Evolutionary conservation across 225 moss, liverwort and hornwort genomes (phyloP).

Genomic region (Marchantia polymorpha): DNA sequence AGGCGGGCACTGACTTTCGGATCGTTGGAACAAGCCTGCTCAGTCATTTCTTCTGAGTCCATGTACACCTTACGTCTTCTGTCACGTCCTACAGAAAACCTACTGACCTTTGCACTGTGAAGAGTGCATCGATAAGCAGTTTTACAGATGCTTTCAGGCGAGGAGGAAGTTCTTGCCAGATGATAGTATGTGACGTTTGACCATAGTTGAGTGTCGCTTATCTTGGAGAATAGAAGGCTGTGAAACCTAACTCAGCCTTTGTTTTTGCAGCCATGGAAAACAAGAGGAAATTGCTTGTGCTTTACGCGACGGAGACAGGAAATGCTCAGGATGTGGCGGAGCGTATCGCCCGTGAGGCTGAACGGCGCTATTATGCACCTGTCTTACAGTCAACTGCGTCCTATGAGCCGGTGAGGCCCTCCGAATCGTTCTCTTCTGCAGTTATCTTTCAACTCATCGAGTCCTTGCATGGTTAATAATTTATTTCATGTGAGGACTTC

Average conservation of each 20-base stretch:
- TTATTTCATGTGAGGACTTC: too few relatives aligned
- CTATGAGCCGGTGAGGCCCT: constrained; percentile 52
- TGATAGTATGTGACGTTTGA: not conserved
- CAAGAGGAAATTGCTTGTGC: constrained; percentile 57
- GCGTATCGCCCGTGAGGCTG: constrained; percentile 79
- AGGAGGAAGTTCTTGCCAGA: not conserved
- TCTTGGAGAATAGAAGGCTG: not conserved
- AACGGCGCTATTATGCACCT: constrained; percentile 63
- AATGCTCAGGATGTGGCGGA: constrained; percentile 97
- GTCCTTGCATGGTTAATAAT: too few relatives aligned
- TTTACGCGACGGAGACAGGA: constrained; percentile 95
- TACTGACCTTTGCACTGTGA: not conserved
- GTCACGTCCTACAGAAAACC: not conserved
- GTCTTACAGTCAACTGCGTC: constrained; percentile 64
- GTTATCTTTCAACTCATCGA: too few relatives aligned
- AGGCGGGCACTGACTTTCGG: not conserved
- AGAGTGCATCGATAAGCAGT: not conserved
- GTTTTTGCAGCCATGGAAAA: constrained; percentile 50
- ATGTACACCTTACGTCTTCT: not conserved
- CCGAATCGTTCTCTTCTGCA: not conserved
- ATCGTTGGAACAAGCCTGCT: too few relatives aligned
- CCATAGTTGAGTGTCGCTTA: not conserved
- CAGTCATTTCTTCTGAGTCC: too few relatives aligned
- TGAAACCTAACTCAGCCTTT: not conserved
- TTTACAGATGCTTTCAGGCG: not conserved